Conservation (phyloP, 2,329 filamentous ascomycete species). For the Coniochaeta sp. region DNA sequence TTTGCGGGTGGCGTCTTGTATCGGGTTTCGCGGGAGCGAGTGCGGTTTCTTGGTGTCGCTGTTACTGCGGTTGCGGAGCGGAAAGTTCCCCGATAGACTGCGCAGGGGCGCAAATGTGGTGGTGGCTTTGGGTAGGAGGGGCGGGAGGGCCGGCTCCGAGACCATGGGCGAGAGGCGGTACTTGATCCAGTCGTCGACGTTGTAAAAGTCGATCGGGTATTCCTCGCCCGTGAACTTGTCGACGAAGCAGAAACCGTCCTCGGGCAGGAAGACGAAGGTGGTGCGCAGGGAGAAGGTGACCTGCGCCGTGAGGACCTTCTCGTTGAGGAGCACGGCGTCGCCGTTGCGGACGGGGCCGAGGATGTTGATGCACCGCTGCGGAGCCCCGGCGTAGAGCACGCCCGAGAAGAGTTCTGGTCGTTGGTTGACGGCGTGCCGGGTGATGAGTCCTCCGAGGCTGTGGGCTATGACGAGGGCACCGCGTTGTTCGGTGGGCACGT, state of each 20-base stretch:
- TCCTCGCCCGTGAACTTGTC: constrained; percentile 73
- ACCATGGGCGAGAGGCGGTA: constrained; percentile 74
- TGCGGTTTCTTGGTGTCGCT: constrained; percentile 29
- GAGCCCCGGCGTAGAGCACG: constrained; percentile 77
- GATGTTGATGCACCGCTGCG: constrained; percentile 84
- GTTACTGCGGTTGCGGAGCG: constrained; percentile 35
- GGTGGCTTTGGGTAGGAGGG: constrained; percentile 33
- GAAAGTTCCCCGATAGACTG: constrained; percentile 33
- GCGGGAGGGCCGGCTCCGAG: constrained; percentile 52
- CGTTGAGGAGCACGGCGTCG: constrained; percentile 85
- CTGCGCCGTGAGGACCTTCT: constrained; percentile 81
- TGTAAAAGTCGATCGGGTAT: constrained; percentile 79
- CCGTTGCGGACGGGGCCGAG: constrained; percentile 83
- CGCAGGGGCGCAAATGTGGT: constrained; percentile 35
- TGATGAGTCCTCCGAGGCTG: constrained; percentile 80
- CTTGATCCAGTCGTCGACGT: constrained; percentile 70
- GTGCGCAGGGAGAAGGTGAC: constrained; percentile 91
- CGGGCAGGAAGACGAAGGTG: constrained; percentile 75
- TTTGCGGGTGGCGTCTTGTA: constrained; percentile 15
- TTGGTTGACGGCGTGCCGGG: constrained; percentile 78
- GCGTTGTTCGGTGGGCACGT: constrained; percentile 39
- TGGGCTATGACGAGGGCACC: constrained; percentile 82
- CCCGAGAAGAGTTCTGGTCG: constrained; percentile 79
- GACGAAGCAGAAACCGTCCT: constrained; percentile 82
- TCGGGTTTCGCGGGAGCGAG: constrained; percentile 14